Conservation (phyloP, 257 asterid genomes). For the Solanum sitiens region DNA sequence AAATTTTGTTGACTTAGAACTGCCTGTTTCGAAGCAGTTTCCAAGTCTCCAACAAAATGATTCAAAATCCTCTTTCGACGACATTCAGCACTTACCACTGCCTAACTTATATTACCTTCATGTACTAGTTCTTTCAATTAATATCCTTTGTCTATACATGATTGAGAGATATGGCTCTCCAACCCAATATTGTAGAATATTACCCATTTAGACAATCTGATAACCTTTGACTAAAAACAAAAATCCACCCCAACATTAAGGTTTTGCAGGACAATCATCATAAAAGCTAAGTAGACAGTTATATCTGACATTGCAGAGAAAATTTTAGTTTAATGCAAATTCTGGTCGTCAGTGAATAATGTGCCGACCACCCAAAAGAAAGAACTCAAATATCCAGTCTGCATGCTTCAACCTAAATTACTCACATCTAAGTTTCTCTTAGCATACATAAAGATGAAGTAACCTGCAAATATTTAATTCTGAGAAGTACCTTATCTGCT, state of each 20-base stretch:
- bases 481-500: conserved; percentile 61
- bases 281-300: neutral
- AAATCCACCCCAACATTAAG: neutral
- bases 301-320: neutral
- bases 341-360: neutral
- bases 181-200: neutral
- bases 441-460: neutral
- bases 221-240: neutral
- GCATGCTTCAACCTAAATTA: neutral
- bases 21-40: neutral
- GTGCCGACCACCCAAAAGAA: neutral
- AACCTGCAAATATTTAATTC: neutral
- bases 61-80: neutral
- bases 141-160: neutral
- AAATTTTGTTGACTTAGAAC: neutral
- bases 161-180: neutral
- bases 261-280: neutral
- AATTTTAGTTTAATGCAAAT: neutral
- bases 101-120: neutral
- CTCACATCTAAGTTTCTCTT: neutral
- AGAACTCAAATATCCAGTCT: neutral
- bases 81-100: neutral
- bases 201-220: neutral
- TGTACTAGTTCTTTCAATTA: neutral
- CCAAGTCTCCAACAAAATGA: neutral